A percentile compares a stretch with the other conserved stretches of the same genome.
These are phyloP conservation scores for Colletotrichum eleusines DNA, from an alignment of 2,329 filamentous ascomycete genomes.

Conservation along the genomic window DNA sequence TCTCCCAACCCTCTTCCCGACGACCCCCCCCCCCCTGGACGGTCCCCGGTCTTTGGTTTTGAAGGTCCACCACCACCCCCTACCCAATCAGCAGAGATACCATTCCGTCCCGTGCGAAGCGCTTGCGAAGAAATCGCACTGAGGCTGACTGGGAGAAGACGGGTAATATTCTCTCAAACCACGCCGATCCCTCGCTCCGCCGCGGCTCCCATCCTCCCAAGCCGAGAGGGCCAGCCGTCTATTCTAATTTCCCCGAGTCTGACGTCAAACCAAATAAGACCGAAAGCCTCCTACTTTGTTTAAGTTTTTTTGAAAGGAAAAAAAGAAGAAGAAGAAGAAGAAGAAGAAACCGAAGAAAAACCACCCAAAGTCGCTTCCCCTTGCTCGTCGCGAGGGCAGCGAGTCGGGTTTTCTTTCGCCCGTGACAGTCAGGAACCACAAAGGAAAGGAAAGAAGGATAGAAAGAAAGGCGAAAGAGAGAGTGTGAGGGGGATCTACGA, in stretches of 20 bases:
- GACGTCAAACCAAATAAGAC: background rate
- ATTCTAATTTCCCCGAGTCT: background rate
- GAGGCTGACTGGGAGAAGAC: background rate
- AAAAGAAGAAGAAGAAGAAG: background rate
- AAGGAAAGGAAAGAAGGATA: background rate
- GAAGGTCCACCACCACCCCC: background rate
- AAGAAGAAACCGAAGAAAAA: too few relatives aligned
- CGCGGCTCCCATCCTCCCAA: constrained; percentile 17
- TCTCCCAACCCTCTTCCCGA: background rate
- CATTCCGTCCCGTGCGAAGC: constrained; percentile 19
- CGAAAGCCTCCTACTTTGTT: too few relatives aligned
- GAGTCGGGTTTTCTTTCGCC: background rate
- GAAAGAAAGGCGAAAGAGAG: too few relatives aligned
- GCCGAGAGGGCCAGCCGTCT: background rate
- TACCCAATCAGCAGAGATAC: background rate
- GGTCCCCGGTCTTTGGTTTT: background rate
- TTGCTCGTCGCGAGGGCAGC: background rate
- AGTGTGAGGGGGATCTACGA: background rate
- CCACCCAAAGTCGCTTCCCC: background rate
- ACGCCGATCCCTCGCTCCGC: constrained; percentile 19
- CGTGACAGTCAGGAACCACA: too few relatives aligned
- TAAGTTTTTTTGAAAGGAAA: too few relatives aligned
- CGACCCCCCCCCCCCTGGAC: background rate
- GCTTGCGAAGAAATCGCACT: too few relatives aligned
- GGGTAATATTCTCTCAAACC: background rate